Percentiles rank a stretch among this genome's conserved stretches.
Evolutionary conservation across 1,139 yeast species (phyloP).

Genomic region (Hemisphaericaspora xylanilytica): DNA sequence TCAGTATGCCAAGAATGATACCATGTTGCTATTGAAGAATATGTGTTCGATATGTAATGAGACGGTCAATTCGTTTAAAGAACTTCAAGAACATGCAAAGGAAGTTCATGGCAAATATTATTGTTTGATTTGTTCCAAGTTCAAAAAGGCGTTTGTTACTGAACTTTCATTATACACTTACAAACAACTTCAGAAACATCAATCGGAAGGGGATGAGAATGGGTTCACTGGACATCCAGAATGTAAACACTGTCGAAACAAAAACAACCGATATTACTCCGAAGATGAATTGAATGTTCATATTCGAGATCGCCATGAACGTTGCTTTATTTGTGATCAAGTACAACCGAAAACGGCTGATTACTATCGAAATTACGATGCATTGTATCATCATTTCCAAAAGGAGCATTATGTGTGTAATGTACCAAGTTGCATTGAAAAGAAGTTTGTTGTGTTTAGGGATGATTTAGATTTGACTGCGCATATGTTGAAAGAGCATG

Average conservation of each 20-base stretch:
- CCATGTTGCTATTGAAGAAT: constrained; percentile 52
- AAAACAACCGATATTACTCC: constrained; percentile 64
- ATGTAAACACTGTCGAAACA: constrained; percentile 76
- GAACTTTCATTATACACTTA: constrained; percentile 66
- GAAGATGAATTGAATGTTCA: constrained; percentile 84
- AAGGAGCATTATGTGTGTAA: constrained; percentile 74
- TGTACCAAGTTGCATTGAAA: constrained; percentile 80
- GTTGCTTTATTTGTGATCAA: constrained; percentile 87
- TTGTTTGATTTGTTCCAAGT: constrained; percentile 73
- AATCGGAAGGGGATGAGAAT: constrained; percentile 58
- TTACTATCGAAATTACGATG: constrained; percentile 75
- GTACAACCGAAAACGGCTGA: constrained; percentile 63
- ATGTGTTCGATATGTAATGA: constrained; percentile 57
- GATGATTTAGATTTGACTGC: constrained; percentile 86
- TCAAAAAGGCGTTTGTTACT: constrained; percentile 72
- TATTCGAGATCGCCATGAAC: constrained; percentile 80
- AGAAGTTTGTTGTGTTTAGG: constrained; percentile 86
- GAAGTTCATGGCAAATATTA: constrained; percentile 57
- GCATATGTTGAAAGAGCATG: constrained; percentile 84
- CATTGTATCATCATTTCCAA: constrained; percentile 71
- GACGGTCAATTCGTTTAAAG: constrained; percentile 48
- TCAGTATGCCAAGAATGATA: constrained; percentile 35
- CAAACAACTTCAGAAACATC: constrained; percentile 68
- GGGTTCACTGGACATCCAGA: constrained; percentile 91
- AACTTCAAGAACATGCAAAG: constrained; percentile 63